A percentile compares a stretch with the other conserved stretches of the same genome.
phyloP scores from a whole-genome alignment of 768 basidiomycete species.

The Termitomyces sp. region DNA sequence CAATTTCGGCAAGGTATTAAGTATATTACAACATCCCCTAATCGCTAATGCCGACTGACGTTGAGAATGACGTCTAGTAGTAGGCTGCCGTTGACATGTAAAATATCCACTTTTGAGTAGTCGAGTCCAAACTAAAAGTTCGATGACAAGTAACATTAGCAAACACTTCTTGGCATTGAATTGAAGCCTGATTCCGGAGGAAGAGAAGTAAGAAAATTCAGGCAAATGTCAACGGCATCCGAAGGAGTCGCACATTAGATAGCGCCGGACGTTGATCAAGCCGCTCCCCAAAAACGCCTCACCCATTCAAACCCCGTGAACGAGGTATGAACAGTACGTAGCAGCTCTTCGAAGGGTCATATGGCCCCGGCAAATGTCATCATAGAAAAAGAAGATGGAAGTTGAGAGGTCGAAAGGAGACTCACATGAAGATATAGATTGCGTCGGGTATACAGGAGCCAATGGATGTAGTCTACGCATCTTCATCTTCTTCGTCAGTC shows the following conservation, averaged over 20 bases:
- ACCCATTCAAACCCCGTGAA: neutral
- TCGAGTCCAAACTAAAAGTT: neutral
- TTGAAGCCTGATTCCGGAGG: neutral
- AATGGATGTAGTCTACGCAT: slow-evolving; percentile 18
- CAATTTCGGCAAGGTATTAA: neutral
- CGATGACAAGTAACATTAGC: neutral
- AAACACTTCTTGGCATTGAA: neutral
- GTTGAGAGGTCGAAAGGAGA: neutral
- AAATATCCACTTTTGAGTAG: too few species aligned
- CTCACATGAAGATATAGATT: slow-evolving; percentile 1
- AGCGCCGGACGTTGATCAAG: slow-evolving; percentile 59
- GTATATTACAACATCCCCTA: neutral
- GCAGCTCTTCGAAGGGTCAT: slow-evolving; percentile 58
- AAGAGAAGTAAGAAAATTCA: neutral
- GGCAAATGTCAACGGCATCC: neutral
- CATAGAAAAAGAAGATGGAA: slow-evolving; percentile 22
- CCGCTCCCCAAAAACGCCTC: slow-evolving; percentile 41
- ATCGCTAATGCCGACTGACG: neutral
- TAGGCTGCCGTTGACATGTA: neutral
- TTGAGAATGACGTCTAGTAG: neutral
- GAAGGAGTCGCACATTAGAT: neutral
- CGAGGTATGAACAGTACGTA: neutral
- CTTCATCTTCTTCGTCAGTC: slow-evolving; percentile 78
- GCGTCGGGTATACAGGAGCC: neutral
- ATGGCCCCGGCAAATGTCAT: slow-evolving; percentile 86